Evolutionary conservation across 768 basidiomycete genomes (phyloP).

Genomic region (Fistulinella prunicolor): DNA sequence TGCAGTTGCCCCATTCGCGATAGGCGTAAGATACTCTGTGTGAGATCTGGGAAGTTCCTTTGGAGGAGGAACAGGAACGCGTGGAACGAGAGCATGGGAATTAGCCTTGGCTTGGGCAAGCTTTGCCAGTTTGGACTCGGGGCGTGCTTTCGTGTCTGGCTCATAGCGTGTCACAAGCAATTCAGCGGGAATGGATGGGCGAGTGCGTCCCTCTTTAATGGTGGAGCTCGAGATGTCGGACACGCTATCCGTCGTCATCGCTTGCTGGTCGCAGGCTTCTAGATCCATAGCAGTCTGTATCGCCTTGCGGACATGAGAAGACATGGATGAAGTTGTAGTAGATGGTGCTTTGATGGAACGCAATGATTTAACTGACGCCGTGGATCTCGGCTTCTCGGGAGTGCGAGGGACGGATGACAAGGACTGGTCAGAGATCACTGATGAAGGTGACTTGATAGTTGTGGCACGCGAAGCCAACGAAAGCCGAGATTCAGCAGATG

Average conservation of each 20-base stretch:
- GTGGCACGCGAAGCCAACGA: constrained; percentile 29
- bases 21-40: constrained; percentile 74
- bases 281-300: constrained; percentile 64
- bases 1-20: constrained; percentile 78
- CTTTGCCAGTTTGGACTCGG: constrained; percentile 70
- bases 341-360: constrained; percentile 25
- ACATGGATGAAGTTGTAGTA: constrained; percentile 46
- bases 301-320: constrained; percentile 61
- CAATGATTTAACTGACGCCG: constrained; percentile 25
- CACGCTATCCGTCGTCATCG: constrained; percentile 8
- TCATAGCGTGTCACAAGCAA: constrained; percentile 12
- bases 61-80: constrained; percentile 29
- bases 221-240: constrained; percentile 25
- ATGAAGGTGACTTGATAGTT: constrained; percentile 8
- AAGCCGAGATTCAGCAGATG: constrained; percentile 54
- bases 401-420: constrained; percentile 20
- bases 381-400: constrained; percentile 13
- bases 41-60: constrained; percentile 43
- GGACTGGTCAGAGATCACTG: constrained; percentile 21
- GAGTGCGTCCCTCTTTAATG: constrained; percentile 18
- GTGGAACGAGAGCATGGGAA: constrained; percentile 19
- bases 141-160: constrained; percentile 30
- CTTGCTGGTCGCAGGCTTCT: constrained; percentile 48
- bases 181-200: constrained; percentile 18
- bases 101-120: constrained; percentile 60